Base-by-base conservation (phyloP, 345 rosid genomes). In the Acer saccharum region DNA sequence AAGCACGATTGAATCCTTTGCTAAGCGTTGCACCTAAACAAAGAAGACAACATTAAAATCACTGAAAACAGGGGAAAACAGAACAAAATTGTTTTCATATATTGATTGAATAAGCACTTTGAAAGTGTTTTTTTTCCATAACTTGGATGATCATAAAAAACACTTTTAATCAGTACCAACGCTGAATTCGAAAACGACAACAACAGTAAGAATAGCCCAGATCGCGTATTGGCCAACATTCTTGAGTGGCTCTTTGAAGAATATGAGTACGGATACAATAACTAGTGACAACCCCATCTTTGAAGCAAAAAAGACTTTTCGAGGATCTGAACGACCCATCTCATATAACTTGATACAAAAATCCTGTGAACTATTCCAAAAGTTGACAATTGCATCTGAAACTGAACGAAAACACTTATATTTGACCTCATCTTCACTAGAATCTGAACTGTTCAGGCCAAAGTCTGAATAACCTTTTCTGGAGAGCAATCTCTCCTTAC, bases 201-300 rank as follows among this genome's bases (percentile, higher is more conserved):
- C 93, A 10, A 92, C 96, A 0, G 97, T 94, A 20, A 94, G 93
- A 75, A 92, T 85, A 7, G 97, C 96, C 98, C 98, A 94, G 64
- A 94, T 88, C 68, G 90, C 84, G 84, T 84, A 92, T 80, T 91
- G 91, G 76, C 84, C 83, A 16, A 76, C 85, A 2, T 81, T 62
- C 44, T 75, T 70, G 6, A 92, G 79, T 5, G 88, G 85, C 60
- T 87, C 92, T 76, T 84, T 93, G 32, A 92, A 81, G 78, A 94
- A 89, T 10, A 94, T 86, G 2, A 87, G 82, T 1, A 92, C 60
- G 3, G 96, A 91, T 52, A 85, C 81, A 10, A 89, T 62, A 0
- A 92, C 83, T 0, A 94, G 84, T 23, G 97, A 76, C 65, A 90
- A 17, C 2, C 96, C 98, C 97, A 94, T 90, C 84, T 94, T 94